Evolutionary conservation across 306 rosid genomes (phyloP), one percentile per base, ranked within the genome.

Genomic region (Vachellia collinsii): DNA sequence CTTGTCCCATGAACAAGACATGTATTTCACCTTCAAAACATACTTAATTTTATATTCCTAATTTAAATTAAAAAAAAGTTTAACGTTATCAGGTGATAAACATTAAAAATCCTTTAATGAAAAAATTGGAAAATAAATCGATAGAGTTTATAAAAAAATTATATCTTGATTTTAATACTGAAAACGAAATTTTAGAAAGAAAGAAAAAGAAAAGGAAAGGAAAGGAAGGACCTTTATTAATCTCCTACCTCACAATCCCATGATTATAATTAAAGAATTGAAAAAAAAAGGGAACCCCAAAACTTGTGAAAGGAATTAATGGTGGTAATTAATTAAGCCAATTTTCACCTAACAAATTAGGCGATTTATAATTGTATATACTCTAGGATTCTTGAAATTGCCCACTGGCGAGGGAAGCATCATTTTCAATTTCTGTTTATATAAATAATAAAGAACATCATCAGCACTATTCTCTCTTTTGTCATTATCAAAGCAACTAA

Each of bases 211-310:
- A 11, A 23, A 29, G 2, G 2, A 29, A 2, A 29, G 34, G 34
- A 29, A 29, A 29, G 1, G 2, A 2, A 29, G 34, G 42, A 3
- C 36, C 50, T n/a, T 68, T 29, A 29, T 29, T 4, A 3, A 25
- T n/a, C 61, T n/a, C 61, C 4, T 17, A n/a, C 38, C 56, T 50
- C 20, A 29, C 34, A 29, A 29, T 29, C 50, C 3, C 54, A 69
- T 69, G 74, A 69, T 22, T 69, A 48, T 69, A 69, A 69, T 69
- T 43, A 69, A 69, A 20, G 73, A 42, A 20, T 11, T 23, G 1
- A 68, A n/a, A 42, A 7, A 13, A 69, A 69, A 69, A 56, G n/a
- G 7, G 43, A 69, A 43, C 4, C 11, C 54, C 22, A 23, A 65
- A 43, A 6, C 54, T 1, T 71, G 59, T 71, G 59, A 46, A 71